A percentile compares a stretch with the other conserved stretches of the same genome.
Evolutionary conservation across 139 green algal species (phyloP).

Genomic region (Chlamydomonas sp.): DNA sequence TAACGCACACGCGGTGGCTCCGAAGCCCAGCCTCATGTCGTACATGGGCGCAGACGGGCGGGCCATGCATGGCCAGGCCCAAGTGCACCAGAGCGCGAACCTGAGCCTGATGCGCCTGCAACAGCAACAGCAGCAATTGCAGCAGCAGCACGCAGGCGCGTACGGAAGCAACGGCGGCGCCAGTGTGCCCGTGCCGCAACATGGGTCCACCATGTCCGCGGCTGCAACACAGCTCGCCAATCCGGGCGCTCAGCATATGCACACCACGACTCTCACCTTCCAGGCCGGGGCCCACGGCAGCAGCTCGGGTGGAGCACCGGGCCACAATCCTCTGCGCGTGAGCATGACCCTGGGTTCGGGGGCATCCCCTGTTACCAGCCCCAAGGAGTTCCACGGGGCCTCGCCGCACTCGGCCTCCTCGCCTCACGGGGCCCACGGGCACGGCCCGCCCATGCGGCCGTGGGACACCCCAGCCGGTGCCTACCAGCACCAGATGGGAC

Average conservation of each 20-base stretch:
- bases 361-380: neutral
- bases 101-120: constrained; percentile 40
- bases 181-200: neutral
- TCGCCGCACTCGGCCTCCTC: neutral
- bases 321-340: too few species aligned
- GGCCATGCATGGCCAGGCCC: neutral
- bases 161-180: neutral
- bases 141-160: neutral
- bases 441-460: neutral
- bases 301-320: too few species aligned
- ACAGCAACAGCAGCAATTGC: constrained; percentile 32
- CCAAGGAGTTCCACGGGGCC: neutral
- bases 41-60: constrained; percentile 15
- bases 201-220: neutral
- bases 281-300: too few species aligned
- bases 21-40: constrained; percentile 14
- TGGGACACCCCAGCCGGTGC: neutral
- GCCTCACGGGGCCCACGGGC: neutral
- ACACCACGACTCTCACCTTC: too few species aligned
- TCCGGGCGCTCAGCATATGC: too few species aligned
- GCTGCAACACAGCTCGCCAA: too few species aligned
- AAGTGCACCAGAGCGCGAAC: constrained; percentile 8
- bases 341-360: too few species aligned
- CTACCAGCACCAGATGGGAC: too few species aligned
- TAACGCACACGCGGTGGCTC: neutral